Evolutionary conservation across 306 rosid species (phyloP), one percentile per base, ranked within the genome.

Genomic region (Trifolium pratense): DNA sequence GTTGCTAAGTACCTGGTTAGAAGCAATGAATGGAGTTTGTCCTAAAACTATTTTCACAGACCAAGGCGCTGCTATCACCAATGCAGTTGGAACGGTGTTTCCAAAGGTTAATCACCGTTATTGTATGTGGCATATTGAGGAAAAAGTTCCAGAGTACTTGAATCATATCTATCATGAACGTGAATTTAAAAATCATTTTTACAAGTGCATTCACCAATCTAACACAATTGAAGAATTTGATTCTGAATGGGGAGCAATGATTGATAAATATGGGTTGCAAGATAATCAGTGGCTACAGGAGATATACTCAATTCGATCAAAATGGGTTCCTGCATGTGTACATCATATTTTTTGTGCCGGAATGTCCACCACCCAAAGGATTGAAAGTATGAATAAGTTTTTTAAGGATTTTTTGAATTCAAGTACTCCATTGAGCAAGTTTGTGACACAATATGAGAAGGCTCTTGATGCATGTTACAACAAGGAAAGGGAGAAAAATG

Each of bases 1-100:
- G 66, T 31, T 60, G 66, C 12, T 32, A 60, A 60, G 66, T 60
- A 60, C 66, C 32, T 60, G 66, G 66, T 32, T 60, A 60, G 43
- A 60, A 60, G 43, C 43, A 60, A 60, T 32, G 23, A 34, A 9
- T 60, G 43, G 66, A 32, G 21, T 31, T 31, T 60, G 20, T 32
- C 66, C 23, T 31, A 60, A 31, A 32, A 60, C 43, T 31, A n/a
- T 31, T n/a, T n/a, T 60, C 7, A 31, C 23, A 4, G 66, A 31
- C 13, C 23, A 31, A 1, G 43, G n/a, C 10, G 1, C 43, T 34
- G 3, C 23, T 31, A 31, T 31, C 12, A 29, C 42, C 15, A 31
- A 31, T 31, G 43, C 23, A 34, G 42, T 60, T 15, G 23, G 23
- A 60, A 31, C 3, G 43, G 21, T 31, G 12, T 60, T 60, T 60